Percentiles rank a stretch among this genome's conserved stretches.
phyloP scores from a whole-genome alignment of 2,329 filamentous ascomycete species.

The Claviceps maximensis region DNA sequence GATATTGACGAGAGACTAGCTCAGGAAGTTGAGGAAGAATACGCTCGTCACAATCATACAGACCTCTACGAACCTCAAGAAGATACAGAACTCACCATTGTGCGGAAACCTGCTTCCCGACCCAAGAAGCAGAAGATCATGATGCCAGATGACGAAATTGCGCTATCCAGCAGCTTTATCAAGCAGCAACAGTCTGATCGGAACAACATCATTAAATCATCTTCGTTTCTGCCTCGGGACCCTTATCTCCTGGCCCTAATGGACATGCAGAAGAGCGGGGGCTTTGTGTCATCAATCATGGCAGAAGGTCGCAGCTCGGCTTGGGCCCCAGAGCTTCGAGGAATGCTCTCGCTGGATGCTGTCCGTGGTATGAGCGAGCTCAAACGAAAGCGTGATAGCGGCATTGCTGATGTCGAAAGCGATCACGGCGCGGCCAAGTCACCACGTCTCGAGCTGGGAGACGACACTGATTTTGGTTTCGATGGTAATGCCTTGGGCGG shows the following conservation, averaged over 20 bases:
- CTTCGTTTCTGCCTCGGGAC: constrained; percentile 75
- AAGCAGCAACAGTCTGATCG: constrained; percentile 77
- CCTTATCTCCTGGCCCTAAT: constrained; percentile 76
- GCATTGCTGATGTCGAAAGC: constrained; percentile 64
- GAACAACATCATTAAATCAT: constrained; percentile 71
- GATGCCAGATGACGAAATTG: constrained; percentile 66
- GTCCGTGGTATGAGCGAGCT: constrained; percentile 65
- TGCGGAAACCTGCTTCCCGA: constrained; percentile 58
- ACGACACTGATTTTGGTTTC: constrained; percentile 43
- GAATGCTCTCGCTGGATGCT: constrained; percentile 78
- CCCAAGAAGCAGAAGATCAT: constrained; percentile 68
- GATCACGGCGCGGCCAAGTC: constrained; percentile 53
- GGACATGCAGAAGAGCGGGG: constrained; percentile 82
- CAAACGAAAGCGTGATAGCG: constrained; percentile 89
- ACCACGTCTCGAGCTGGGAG: constrained; percentile 54
- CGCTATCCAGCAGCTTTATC: constrained; percentile 64
- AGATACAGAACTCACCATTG: constrained; percentile 43
- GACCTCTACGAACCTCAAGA: constrained; percentile 50
- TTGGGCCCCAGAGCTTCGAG: constrained; percentile 87
- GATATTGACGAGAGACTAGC: constrained; percentile 54
- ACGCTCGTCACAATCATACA: constrained; percentile 36
- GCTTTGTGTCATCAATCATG: constrained; percentile 78
- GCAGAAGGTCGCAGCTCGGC: constrained; percentile 62
- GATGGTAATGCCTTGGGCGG: constrained; percentile 36
- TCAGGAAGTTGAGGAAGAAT: constrained; percentile 45